phyloP scores from a whole-genome alignment of 164 flowering plant genomes.

The Buxus sempervirens region DNA sequence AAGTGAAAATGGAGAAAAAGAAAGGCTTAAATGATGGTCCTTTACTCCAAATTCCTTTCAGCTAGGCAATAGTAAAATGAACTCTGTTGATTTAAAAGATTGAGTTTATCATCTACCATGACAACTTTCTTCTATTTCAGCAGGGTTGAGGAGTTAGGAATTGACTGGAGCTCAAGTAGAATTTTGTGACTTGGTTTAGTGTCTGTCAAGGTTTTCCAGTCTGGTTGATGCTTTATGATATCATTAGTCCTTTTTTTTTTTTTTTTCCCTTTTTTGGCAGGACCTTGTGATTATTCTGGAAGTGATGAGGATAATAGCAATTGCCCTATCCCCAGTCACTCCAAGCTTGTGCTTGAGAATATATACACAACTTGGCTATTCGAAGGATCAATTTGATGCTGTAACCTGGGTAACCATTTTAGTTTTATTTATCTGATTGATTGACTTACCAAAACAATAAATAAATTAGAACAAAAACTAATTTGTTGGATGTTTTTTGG shows the following conservation, averaged over 20 bases:
- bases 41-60: not conserved
- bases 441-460: constrained; percentile 3
- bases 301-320: constrained; percentile 80
- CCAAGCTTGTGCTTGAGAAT: constrained; percentile 70
- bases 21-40: not conserved
- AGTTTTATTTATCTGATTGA: constrained; percentile 3
- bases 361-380: constrained; percentile 82
- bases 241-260: not conserved
- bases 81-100: not conserved
- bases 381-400: constrained; percentile 59
- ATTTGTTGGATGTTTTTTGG: constrained; percentile 4
- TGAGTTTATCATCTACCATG: not conserved
- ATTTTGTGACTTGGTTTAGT: not conserved
- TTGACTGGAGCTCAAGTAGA: too few relatives aligned
- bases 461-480: too few relatives aligned
- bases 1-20: not conserved
- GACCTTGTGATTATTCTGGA: constrained; percentile 86
- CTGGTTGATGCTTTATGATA: not conserved
- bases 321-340: constrained; percentile 75
- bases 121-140: not conserved
- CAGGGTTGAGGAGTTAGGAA: not conserved
- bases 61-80: not conserved
- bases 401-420: constrained; percentile 58
- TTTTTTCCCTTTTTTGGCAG: constrained; percentile 42
- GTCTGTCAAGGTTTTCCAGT: not conserved